Evolutionary conservation across 345 rosid species (phyloP).

Genomic region (Boechera retrofracta): DNA sequence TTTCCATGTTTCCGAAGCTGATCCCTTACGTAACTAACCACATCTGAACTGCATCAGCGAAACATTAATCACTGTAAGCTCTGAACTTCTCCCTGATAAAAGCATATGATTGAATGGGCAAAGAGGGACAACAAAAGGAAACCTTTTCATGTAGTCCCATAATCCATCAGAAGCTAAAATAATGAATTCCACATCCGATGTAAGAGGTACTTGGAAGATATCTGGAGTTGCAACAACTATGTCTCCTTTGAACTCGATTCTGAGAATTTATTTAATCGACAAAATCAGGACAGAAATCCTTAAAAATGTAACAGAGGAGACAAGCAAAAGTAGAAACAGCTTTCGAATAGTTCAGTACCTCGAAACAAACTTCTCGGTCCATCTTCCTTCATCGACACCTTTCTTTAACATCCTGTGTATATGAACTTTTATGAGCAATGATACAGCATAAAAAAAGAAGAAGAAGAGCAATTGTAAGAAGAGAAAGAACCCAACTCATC

Average conservation of each 20-base stretch:
- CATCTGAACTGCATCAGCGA: constrained; percentile 68
- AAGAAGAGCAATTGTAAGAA: neutral
- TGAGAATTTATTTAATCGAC: constrained; percentile 36
- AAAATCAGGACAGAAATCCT: neutral
- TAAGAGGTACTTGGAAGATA: constrained; percentile 64
- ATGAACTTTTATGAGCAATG: constrained; percentile 31
- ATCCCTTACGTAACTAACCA: constrained; percentile 72
- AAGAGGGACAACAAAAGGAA: neutral
- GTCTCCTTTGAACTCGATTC: constrained; percentile 72
- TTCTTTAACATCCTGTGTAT: constrained; percentile 81
- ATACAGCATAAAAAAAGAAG: neutral
- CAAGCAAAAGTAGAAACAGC: neutral
- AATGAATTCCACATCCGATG: constrained; percentile 79
- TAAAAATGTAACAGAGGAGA: neutral
- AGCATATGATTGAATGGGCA: neutral
- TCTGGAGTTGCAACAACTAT: constrained; percentile 84
- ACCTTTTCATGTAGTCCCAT: constrained; percentile 97
- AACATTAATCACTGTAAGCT: constrained; percentile 26
- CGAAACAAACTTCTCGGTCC: constrained; percentile 90
- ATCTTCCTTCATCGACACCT: constrained; percentile 81
- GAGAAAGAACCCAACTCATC: constrained; percentile 62
- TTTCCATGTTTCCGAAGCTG: constrained; percentile 87
- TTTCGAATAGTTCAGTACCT: constrained; percentile 51
- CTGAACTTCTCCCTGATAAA: neutral
- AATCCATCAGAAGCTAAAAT: constrained; percentile 90